Evolutionary conservation across 1,284 basidiomycete genomes (phyloP).

Genomic region (Vanrija sp.): DNA sequence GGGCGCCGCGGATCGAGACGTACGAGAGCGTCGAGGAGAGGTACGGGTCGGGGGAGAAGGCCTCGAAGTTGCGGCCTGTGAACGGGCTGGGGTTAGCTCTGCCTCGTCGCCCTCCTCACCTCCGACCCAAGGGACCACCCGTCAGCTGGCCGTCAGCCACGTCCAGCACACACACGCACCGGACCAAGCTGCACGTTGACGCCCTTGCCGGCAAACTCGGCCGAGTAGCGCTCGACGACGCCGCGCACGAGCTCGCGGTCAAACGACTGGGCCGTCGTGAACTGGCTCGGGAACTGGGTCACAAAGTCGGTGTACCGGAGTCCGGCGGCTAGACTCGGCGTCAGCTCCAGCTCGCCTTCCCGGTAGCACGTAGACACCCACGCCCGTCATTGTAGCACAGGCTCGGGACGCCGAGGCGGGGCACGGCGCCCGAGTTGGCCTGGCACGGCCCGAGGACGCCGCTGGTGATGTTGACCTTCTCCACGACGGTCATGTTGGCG

Average conservation of each 20-base stretch:
- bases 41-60: constrained; percentile 49
- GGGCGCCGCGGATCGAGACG: constrained; percentile 44
- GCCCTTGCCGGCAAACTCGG: constrained; percentile 51
- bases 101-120: constrained; percentile 19
- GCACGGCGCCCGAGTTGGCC: constrained; percentile 55
- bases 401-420: constrained; percentile 54
- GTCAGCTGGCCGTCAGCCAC: constrained; percentile 33
- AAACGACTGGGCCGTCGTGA: constrained; percentile 53
- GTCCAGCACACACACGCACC: constrained; percentile 15
- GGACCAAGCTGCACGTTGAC: constrained; percentile 44
- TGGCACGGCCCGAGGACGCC: constrained; percentile 57
- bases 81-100: constrained; percentile 28
- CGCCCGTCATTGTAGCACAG: constrained; percentile 62
- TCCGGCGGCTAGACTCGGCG: constrained; percentile 52
- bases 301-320: constrained; percentile 46
- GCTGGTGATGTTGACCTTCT: constrained; percentile 49
- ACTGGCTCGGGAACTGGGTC: constrained; percentile 51
- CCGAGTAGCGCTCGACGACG: constrained; percentile 49
- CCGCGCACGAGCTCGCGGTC: constrained; percentile 49
- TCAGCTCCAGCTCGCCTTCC: background rate
- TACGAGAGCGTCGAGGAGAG: constrained; percentile 45
- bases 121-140: constrained; percentile 48
- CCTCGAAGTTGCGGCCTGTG: constrained; percentile 50
- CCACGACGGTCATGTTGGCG: constrained; percentile 49
- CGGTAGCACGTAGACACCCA: constrained; percentile 15